These are phyloP conservation scores for Cylindrotheca fusiformis DNA, from an alignment of 108 stramenopile species.

Conservation along the genomic window DNA sequence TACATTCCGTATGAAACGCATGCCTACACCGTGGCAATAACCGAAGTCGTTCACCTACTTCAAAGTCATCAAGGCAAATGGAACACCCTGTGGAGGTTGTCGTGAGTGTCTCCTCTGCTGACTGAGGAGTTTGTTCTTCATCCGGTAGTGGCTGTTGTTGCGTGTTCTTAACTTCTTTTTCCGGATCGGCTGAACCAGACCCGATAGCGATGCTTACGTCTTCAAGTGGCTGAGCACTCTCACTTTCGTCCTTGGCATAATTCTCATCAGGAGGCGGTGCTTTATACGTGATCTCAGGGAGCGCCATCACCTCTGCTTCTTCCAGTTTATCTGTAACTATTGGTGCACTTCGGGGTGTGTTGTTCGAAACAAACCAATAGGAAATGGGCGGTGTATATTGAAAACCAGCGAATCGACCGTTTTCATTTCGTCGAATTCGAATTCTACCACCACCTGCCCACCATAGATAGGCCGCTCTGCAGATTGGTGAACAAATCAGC, in stretches of 20 bases:
- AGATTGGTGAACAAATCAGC: slow-evolving; percentile 46
- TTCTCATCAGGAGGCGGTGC: background rate
- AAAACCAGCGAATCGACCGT: slow-evolving; percentile 41
- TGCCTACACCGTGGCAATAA: slow-evolving; percentile 80
- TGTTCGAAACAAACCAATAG: slow-evolving; percentile 33
- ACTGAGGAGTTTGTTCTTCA: background rate
- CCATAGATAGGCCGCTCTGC: slow-evolving; percentile 40
- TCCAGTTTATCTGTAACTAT: background rate
- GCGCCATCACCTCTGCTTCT: slow-evolving; percentile 34
- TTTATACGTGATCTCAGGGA: slow-evolving; percentile 42
- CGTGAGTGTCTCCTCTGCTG: background rate
- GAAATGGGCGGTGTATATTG: slow-evolving; percentile 37
- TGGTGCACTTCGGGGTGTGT: background rate
- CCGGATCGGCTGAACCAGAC: slow-evolving; percentile 8
- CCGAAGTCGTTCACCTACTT: slow-evolving; percentile 66
- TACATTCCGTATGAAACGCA: slow-evolving; percentile 80
- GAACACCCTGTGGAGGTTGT: slow-evolving; percentile 63
- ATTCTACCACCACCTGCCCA: slow-evolving; percentile 50
- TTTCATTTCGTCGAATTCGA: slow-evolving; percentile 40
- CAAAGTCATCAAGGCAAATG: slow-evolving; percentile 91
- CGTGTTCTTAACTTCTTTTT: background rate
- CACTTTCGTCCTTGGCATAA: background rate
- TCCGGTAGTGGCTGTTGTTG: no score
- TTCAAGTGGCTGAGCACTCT: background rate
- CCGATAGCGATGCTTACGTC: slow-evolving; percentile 2